Evolutionary conservation across 208 protist genomes (phyloP).

Genomic region (Trypanosoma rangeli): DNA sequence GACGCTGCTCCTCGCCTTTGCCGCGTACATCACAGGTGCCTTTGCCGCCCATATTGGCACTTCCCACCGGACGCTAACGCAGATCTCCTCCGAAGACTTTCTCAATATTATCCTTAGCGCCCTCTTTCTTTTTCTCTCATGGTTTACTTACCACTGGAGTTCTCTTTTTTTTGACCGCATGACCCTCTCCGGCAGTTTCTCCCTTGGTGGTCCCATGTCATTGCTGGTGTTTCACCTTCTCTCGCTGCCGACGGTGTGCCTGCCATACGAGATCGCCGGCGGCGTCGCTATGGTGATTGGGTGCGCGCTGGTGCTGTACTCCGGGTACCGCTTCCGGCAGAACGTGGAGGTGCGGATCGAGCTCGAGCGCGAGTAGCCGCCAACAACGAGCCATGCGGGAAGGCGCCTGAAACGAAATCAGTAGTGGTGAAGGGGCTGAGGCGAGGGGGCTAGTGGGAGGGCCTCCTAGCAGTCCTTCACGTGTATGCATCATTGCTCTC

Average conservation of each 20-base stretch:
- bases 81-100: slow-evolving; percentile 20
- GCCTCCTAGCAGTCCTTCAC: no score
- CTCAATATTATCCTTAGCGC: slow-evolving; percentile 24
- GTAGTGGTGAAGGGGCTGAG: neutral
- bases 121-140: slow-evolving; percentile 32
- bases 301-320: slow-evolving; percentile 21
- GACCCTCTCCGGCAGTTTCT: slow-evolving; percentile 30
- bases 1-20: slow-evolving; percentile 11
- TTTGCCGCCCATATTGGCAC: slow-evolving; percentile 11
- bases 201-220: slow-evolving; percentile 23
- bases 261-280: slow-evolving; percentile 18
- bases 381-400: neutral
- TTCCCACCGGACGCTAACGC: neutral
- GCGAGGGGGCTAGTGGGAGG: no score
- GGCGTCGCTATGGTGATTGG: slow-evolving; percentile 20
- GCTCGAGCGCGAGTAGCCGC: slow-evolving; percentile 20
- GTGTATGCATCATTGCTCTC: no score
- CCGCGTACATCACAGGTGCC: slow-evolving; percentile 13
- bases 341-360: slow-evolving; percentile 30
- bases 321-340: slow-evolving; percentile 24
- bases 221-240: slow-evolving; percentile 26
- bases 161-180: slow-evolving; percentile 37
- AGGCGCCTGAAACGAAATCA: neutral
- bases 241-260: slow-evolving; percentile 1
- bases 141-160: slow-evolving; percentile 30